A percentile compares a stretch with the other conserved stretches of the same genome.
These are phyloP conservation scores for Ascochyta rabiei DNA, from an alignment of 2,329 filamentous ascomycete genomes.

Conservation along the genomic window DNA sequence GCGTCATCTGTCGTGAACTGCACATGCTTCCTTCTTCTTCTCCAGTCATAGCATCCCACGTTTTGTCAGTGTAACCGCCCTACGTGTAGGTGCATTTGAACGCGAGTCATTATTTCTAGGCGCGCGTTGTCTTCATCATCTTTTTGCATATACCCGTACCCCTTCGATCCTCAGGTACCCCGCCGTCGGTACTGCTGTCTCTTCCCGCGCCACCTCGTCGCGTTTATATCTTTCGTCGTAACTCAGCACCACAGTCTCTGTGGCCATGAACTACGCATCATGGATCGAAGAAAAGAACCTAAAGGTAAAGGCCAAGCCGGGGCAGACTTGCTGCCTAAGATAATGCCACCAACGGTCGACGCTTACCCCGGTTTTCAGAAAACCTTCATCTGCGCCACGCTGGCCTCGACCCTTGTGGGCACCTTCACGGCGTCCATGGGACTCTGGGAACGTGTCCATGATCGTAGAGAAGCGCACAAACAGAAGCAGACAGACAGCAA, in stretches of 20 bases:
- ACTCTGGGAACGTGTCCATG: constrained; percentile 50
- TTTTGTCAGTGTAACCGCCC: constrained; percentile 11
- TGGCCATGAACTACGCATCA: constrained; percentile 52
- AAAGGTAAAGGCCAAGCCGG: constrained; percentile 37
- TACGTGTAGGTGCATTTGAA: constrained; percentile 8
- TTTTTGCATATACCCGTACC: not conserved
- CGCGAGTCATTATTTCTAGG: constrained; percentile 8
- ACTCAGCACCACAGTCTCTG: constrained; percentile 6
- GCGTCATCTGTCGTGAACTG: constrained; percentile 24
- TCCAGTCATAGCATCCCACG: constrained; percentile 16
- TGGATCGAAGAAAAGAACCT: constrained; percentile 55
- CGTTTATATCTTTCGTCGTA: constrained; percentile 7
- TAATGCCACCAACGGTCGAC: constrained; percentile 14
- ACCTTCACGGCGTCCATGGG: constrained; percentile 53
- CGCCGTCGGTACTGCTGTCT: constrained; percentile 11
- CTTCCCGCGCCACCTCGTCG: not conserved
- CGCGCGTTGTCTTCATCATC: not conserved
- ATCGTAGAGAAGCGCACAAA: constrained; percentile 45
- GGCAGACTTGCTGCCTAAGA: constrained; percentile 16
- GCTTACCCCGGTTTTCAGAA: constrained; percentile 34
- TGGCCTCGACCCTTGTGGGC: constrained; percentile 53
- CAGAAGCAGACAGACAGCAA: constrained; percentile 47
- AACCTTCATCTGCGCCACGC: constrained; percentile 54
- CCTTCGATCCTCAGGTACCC: constrained; percentile 2
- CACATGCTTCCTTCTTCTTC: not conserved